These are phyloP conservation scores for Juglanconis juglandina DNA, from an alignment of 2,329 filamentous ascomycete species.

Conservation along the genomic window DNA sequence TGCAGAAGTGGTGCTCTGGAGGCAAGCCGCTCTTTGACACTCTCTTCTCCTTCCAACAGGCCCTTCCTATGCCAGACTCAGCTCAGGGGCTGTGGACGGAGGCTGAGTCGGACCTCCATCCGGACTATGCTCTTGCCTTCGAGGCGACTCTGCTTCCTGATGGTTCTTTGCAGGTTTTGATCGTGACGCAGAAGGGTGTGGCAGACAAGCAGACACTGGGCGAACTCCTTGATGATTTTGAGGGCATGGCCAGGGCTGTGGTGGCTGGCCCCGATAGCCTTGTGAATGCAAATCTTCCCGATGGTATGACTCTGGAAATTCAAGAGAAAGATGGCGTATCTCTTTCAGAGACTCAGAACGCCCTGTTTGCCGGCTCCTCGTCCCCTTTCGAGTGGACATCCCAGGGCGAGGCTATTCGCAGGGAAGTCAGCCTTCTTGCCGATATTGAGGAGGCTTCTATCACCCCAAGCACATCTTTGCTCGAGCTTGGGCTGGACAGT, in stretches of 20 bases:
- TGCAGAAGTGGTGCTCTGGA: slow-evolving; percentile 72
- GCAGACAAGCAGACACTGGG: slow-evolving; percentile 30
- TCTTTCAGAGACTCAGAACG: neutral
- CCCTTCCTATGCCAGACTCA: slow-evolving; percentile 29
- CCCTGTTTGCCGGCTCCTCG: neutral
- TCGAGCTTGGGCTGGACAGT: slow-evolving; percentile 84
- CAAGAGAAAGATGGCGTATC: neutral
- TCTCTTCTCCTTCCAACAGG: slow-evolving; percentile 76
- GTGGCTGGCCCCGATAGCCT: slow-evolving; percentile 9
- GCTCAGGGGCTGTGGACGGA: slow-evolving; percentile 49
- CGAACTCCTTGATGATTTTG: slow-evolving; percentile 39
- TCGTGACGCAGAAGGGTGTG: slow-evolving; percentile 53
- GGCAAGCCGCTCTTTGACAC: slow-evolving; percentile 69
- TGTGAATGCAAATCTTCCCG: slow-evolving; percentile 6
- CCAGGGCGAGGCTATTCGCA: slow-evolving; percentile 50
- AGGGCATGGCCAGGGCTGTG: slow-evolving; percentile 27
- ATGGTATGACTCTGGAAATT: neutral
- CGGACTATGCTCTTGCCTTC: slow-evolving; percentile 75
- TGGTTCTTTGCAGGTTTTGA: slow-evolving; percentile 49
- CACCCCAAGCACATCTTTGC: slow-evolving; percentile 59
- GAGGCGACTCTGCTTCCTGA: slow-evolving; percentile 59
- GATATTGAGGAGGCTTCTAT: slow-evolving; percentile 50
- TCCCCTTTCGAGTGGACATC: slow-evolving; percentile 56
- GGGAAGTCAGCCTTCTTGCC: slow-evolving; percentile 62
- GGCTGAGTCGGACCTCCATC: slow-evolving; percentile 42